phyloP scores from a whole-genome alignment of 2,329 filamentous ascomycete genomes.

The Allantophomopsis cytisporea region DNA sequence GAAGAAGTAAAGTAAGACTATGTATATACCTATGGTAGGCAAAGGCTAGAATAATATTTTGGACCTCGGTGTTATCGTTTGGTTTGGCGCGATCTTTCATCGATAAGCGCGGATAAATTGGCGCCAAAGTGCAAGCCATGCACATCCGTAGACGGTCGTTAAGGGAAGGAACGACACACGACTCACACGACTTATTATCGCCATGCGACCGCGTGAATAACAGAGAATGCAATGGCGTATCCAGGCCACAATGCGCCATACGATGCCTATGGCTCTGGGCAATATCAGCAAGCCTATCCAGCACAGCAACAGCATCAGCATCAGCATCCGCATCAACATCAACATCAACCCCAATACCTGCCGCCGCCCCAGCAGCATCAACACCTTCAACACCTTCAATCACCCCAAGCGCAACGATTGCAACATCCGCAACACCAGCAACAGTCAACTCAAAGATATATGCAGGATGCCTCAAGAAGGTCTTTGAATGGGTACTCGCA shows the following conservation, averaged over 20 bases:
- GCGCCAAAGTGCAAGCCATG: conserved; percentile 8
- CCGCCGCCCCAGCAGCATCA: conserved; percentile 6
- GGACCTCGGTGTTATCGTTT: too few relatives aligned
- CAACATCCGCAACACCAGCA: conserved; percentile 14
- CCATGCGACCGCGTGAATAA: conserved; percentile 1
- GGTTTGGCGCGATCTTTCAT: too few relatives aligned
- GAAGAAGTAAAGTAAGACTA: too few relatives aligned
- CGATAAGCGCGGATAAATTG: too few relatives aligned
- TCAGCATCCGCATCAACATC: conserved; percentile 13
- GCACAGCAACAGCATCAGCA: conserved; percentile 15
- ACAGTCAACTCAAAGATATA: not conserved
- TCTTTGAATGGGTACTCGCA: too few relatives aligned
- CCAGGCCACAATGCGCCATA: conserved; percentile 5
- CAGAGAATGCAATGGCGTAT: conserved; percentile 3
- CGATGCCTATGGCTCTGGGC: conserved; percentile 2
- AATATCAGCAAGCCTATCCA: conserved; percentile 4
- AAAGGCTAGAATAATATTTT: too few relatives aligned
- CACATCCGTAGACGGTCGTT: too few relatives aligned
- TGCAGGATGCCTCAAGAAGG: too few relatives aligned
- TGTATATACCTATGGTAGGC: too few relatives aligned
- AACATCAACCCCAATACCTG: conserved; percentile 6
- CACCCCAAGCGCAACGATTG: conserved; percentile 3
- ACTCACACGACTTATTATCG: not conserved
- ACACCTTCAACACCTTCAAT: conserved; percentile 1
- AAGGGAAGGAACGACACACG: too few relatives aligned